These are phyloP conservation scores for Carex pumila DNA, from an alignment of 176 grass and related monocot genomes.

Conservation along the genomic window DNA sequence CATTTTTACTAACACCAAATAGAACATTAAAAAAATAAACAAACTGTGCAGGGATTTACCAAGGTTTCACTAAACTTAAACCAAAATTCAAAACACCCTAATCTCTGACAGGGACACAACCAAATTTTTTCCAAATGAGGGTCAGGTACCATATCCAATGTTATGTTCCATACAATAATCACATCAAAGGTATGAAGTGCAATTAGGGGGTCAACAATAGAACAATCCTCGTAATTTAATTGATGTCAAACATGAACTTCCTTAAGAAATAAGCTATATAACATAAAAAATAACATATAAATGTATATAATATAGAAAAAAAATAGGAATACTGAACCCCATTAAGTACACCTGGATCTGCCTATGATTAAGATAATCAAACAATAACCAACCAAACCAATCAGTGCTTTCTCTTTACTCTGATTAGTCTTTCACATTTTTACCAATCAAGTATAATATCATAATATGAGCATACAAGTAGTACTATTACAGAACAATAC, in stretches of 20 bases:
- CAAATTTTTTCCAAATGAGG: conserved; percentile 15
- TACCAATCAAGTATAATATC: not conserved
- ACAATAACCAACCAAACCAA: not conserved
- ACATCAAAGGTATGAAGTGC: not conserved
- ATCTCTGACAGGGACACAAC: not conserved
- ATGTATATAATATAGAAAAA: not conserved
- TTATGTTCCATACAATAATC: not conserved
- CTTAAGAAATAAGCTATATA: not conserved
- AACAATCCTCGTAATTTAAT: not conserved
- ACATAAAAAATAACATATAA: not conserved
- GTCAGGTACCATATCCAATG: not conserved
- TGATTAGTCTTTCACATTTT: not conserved
- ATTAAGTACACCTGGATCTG: not conserved
- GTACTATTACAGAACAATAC: conserved; percentile 29
- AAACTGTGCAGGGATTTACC: not conserved
- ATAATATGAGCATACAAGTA: not conserved
- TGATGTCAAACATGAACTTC: not conserved
- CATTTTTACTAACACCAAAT: not conserved
- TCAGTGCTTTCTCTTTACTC: not conserved
- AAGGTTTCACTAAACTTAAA: not conserved
- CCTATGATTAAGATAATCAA: not conserved
- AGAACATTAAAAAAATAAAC: not conserved
- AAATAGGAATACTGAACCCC: not conserved
- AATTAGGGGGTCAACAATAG: not conserved
- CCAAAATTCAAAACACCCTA: not conserved